phyloP scores from a whole-genome alignment of 2,329 filamentous ascomycete species.

The Pseudodiploospora longispora region DNA sequence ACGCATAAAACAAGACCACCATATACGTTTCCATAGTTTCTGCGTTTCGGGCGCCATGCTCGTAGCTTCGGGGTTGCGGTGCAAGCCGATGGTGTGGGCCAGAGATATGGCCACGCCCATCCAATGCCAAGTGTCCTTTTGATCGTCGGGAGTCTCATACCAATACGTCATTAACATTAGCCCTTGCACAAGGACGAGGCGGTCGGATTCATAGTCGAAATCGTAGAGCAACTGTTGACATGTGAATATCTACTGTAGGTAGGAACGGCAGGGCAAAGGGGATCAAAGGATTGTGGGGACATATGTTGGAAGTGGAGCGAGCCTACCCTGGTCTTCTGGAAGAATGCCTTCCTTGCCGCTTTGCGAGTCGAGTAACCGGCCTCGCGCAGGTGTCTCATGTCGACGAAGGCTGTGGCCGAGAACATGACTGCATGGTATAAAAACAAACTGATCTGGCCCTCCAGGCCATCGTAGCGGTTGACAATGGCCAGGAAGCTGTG shows the following conservation, averaged over 20 bases:
- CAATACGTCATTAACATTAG: slow-evolving; percentile 92
- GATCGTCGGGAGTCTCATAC: slow-evolving; percentile 94
- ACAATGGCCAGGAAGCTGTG: slow-evolving; percentile 52
- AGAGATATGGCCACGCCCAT: slow-evolving; percentile 93
- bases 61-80: slow-evolving; percentile 73
- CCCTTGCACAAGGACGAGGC: slow-evolving; percentile 80
- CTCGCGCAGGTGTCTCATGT: slow-evolving; percentile 65
- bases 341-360: slow-evolving; percentile 78
- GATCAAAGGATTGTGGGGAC: not conserved
- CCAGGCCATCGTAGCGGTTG: slow-evolving; percentile 57
- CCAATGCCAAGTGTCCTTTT: slow-evolving; percentile 98
- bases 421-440: slow-evolving; percentile 96
- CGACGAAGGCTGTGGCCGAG: slow-evolving; percentile 79
- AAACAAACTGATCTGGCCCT: slow-evolving; percentile 71
- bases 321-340: slow-evolving; percentile 76
- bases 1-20: slow-evolving; percentile 97
- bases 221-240: slow-evolving; percentile 69
- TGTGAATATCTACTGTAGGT: slow-evolving; percentile 15
- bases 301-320: not conserved
- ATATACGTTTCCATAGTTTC: slow-evolving; percentile 87
- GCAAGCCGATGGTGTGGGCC: slow-evolving; percentile 86
- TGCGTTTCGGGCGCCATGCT: slow-evolving; percentile 67
- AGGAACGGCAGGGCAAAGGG: not conserved
- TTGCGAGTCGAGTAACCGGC: slow-evolving; percentile 74
- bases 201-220: slow-evolving; percentile 89